Percentiles rank a stretch among this genome's conserved stretches.
phyloP scores from a whole-genome alignment of 1,284 basidiomycete species.

The Malassezia japonica region DNA sequence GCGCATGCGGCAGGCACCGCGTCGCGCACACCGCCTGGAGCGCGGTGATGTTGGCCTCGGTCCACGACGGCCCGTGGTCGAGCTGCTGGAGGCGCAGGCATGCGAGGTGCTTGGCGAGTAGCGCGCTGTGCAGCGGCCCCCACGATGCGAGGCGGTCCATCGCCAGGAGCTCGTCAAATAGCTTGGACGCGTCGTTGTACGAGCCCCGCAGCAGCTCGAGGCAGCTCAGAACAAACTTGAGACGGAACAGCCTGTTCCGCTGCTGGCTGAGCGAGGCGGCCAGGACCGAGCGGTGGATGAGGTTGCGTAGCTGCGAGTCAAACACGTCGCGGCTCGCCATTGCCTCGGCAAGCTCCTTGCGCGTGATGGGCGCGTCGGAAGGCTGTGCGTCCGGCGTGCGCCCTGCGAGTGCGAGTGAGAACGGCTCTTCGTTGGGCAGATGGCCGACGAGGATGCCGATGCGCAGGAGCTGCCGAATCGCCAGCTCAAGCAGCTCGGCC shows the following conservation, averaged over 20 bases:
- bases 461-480: constrained; percentile 65
- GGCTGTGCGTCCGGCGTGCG: constrained; percentile 7
- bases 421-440: constrained; percentile 64
- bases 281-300: constrained; percentile 8
- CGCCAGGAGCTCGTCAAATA: neutral
- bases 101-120: neutral
- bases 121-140: neutral
- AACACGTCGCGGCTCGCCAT: constrained; percentile 11
- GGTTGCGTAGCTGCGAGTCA: constrained; percentile 10
- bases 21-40: constrained; percentile 1
- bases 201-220: constrained; percentile 6
- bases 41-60: constrained; percentile 1
- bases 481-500: constrained; percentile 71
- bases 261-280: constrained; percentile 5
- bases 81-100: neutral
- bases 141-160: neutral
- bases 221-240: constrained; percentile 6
- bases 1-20: neutral
- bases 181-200: neutral
- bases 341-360: constrained; percentile 17
- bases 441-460: constrained; percentile 65
- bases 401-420: constrained; percentile 11
- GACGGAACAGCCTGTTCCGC: neutral
- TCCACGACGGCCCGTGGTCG: neutral
- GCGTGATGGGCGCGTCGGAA: constrained; percentile 12